Base-by-base conservation (phyloP, 108 stramenopile species). In the Epipyxis sp. region DNA sequence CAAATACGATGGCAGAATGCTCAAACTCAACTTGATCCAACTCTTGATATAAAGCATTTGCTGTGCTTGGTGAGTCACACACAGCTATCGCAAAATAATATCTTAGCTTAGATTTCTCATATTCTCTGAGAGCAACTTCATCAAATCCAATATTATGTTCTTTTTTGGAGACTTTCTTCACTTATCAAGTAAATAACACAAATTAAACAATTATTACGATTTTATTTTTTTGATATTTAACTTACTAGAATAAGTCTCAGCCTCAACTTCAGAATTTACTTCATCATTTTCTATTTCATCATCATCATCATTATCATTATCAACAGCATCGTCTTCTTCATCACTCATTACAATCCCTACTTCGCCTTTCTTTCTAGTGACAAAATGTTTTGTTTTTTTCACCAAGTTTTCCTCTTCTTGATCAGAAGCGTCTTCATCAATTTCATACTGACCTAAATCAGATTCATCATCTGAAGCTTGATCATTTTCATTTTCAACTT, bases 21-120 rank as follows among this genome's bases (percentile, higher is more conserved):
- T 95, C 98, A 78, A 96, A 90, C 79, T 98, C 98, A 84, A 97
- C 88, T 30, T 96, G 96, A 80, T 98, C 95, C 0, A 95, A 89
- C 76, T 91, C 89, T 42, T 86, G 78, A 81, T 98, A 98, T 20
- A 92, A 88, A 6, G 79, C 69, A 35, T 95, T 90, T 46, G 98
- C 94, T 45, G 91, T 84, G 25, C 84, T 81, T 34, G 83, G 72
- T 16, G 87, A 84, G 40, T 88, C 69, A 80, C 93, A 96, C 54
- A 92, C 90, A 1, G 90, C 92, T 43, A 97, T 85, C 25, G 95
- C 96, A 83, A 96, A 98, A 85, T 94, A 97, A 79, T 98, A 98
- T 83, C 90, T 89, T 2, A 98, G 83, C 69, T 93, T 94, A 65
- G 91, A 87, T 40, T 92, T 92, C 78, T 98, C 98, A 77, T 97